Conservation (phyloP, 2,329 filamentous ascomycete genomes). For the Aureobasidium subglaciale region DNA sequence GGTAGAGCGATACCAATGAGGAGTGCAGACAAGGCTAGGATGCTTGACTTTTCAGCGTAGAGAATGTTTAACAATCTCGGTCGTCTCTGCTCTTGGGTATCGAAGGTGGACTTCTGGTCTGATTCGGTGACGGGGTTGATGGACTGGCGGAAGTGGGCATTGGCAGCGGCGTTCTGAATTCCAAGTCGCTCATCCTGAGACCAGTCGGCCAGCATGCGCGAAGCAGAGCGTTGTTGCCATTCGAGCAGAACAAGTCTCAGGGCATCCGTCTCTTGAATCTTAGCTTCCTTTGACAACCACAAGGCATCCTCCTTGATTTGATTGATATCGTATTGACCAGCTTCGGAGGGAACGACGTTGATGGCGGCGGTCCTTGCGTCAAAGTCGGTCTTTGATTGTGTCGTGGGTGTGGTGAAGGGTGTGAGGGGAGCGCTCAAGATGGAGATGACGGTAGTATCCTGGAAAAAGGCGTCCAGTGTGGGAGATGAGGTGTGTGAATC, state of each 20-base stretch:
- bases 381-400: conserved; percentile 62
- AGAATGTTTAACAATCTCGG: not conserved
- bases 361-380: conserved; percentile 83
- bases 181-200: conserved; percentile 73
- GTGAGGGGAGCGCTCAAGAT: conserved; percentile 62
- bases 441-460: conserved; percentile 59
- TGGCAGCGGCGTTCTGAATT: conserved; percentile 65
- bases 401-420: conserved; percentile 57
- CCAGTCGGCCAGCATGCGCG: conserved; percentile 61
- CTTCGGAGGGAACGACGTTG: conserved; percentile 63
- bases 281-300: conserved; percentile 74
- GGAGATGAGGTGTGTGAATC: conserved; percentile 46
- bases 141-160: conserved; percentile 40
- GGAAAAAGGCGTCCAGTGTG: conserved; percentile 59
- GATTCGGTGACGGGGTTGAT: not conserved
- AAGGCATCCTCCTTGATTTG: conserved; percentile 76
- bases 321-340: conserved; percentile 64
- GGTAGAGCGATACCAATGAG: conserved; percentile 5
- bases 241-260: conserved; percentile 75
- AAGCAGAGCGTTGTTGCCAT: conserved; percentile 71
- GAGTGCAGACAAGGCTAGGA: conserved; percentile 5
- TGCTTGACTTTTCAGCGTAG: conserved; percentile 1
- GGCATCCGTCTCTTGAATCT: conserved; percentile 74
- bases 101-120: conserved; percentile 1
- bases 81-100: conserved; percentile 11